Evolutionary conservation across 768 basidiomycete species (phyloP), one percentile per base, ranked within the genome.

Genomic region (Russula sp.): DNA sequence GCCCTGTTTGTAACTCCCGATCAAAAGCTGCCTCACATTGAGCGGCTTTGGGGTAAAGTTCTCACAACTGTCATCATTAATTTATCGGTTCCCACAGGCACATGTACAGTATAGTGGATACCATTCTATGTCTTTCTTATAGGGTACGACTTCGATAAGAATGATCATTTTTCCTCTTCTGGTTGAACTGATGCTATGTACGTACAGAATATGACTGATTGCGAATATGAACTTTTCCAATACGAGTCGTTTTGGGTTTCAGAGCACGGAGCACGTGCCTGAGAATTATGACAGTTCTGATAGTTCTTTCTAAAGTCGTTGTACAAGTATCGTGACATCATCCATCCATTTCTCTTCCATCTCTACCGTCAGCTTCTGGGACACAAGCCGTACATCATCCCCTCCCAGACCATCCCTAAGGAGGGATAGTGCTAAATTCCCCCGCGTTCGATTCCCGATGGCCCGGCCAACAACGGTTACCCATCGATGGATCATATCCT

Each of bases 331-430:
- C 9, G 80, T 81, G 22, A 79, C 76, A 64, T 81, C 80, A 64
- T 81, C 81, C 72, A 82, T 77, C 81, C 80, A 81, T 60, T 76
- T 75, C 44, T 79, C 80, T 60, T 78, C 78, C 76, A 81, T 81
- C 71, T 81, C 81, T 50, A 81, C 73, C 9, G 81, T 83, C 36
- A 81, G 59, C 50, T 76, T 77, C 65, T 76, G 75, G n/a, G 80
- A 81, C 14, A 74, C 76, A 6, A 74, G 71, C 20, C 74, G 71
- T 14, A 69, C 62, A 63, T 83, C 75, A 18, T 75, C 72, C 28
- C 81, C 81, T 9, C 80, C 80, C 10, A 81, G 70, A 2, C 76
- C 78, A 26, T 78, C 76, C 26, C 81, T 74, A 4, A 81, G 73
- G 46, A 81, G 69, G 50, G 71, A 63, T 32, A 82, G 67, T 11